Evolutionary conservation across 2,329 filamentous ascomycete genomes (phyloP).

Genomic region (Penicillium sp.): DNA sequence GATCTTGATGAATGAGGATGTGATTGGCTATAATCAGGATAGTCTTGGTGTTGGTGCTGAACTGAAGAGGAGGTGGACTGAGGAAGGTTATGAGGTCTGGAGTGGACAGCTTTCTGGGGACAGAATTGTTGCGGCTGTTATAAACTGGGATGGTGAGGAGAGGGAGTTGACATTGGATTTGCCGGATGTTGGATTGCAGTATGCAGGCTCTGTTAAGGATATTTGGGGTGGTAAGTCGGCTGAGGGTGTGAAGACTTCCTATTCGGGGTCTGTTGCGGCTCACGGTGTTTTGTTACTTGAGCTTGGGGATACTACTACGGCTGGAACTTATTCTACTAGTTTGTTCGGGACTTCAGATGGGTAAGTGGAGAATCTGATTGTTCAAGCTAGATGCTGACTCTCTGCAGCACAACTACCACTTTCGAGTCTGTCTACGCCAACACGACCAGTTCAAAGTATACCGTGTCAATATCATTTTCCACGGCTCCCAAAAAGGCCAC

Average conservation of each 20-base stretch:
- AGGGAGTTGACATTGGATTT: conserved; percentile 48
- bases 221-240: conserved; percentile 27
- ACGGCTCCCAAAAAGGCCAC: neutral
- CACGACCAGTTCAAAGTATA: conserved; percentile 29
- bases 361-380: neutral
- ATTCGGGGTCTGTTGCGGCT: conserved; percentile 23
- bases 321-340: conserved; percentile 9
- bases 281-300: conserved; percentile 37
- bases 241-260: conserved; percentile 25
- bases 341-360: neutral
- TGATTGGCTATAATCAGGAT: conserved; percentile 62
- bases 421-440: conserved; percentile 30
- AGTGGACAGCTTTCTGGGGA: conserved; percentile 48
- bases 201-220: conserved; percentile 35
- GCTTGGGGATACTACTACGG: conserved; percentile 22
- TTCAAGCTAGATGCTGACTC: neutral
- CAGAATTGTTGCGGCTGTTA: conserved; percentile 47
- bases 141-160: conserved; percentile 52
- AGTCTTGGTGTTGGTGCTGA: conserved; percentile 52
- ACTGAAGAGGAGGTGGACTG: conserved; percentile 51
- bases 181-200: conserved; percentile 41
- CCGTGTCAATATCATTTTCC: conserved; percentile 13
- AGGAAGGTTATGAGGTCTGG: conserved; percentile 55
- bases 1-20: conserved; percentile 53
- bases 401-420: conserved; percentile 3